Base-by-base conservation (phyloP, 495 filamentous ascomycete genomes). In the Penicillium alfredii region DNA sequence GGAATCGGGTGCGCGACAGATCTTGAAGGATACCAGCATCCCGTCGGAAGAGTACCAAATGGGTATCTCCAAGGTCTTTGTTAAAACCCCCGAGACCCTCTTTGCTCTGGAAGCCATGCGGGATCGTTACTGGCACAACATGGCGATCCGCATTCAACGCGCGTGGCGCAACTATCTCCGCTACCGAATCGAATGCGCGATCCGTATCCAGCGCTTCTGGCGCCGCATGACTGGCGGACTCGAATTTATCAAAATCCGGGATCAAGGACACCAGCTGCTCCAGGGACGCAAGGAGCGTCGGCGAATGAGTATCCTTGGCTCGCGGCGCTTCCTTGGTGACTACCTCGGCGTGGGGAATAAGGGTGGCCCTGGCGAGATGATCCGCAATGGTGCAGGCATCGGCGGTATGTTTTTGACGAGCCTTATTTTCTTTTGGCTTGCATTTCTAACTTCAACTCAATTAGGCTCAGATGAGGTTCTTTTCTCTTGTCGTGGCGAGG, bases 21-120 rank as follows among this genome's bases (percentile, higher is more conserved):
- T 99, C 44, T 66, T 99, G 44, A 94, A 89, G 62, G 93, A 97
- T 56, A 94, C 90, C 8, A 85, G 84, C 37, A 97, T 97, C 43
- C 90, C 93, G 0, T 69, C 78, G 12, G 92, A 96, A 48, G 93
- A 99, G 58, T 97, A 86, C 66, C 93, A 99, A 60, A 81, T 99
- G 74, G 93, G 93, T 63, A 84, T 93, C 23, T 88, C 83, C 4
- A 99, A 97, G 64, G 90, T 86, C 26, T 99, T 99, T 45, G 93
- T 99, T 68, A 99, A 99, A 60, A 93, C 93, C 0, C 93, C 93
- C 2, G 93, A 99, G 64, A 97, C 93, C 0, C 65, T 99, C 6
- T 99, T 99, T 51, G 93, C 92, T 6, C 71, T 99, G 11, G 93
- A 99, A 60, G 86, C 92, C 25, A 96, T 99, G 92, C 76, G 93